phyloP scores from a whole-genome alignment of 106 monocot species.

The Amphibolis antarctica region DNA sequence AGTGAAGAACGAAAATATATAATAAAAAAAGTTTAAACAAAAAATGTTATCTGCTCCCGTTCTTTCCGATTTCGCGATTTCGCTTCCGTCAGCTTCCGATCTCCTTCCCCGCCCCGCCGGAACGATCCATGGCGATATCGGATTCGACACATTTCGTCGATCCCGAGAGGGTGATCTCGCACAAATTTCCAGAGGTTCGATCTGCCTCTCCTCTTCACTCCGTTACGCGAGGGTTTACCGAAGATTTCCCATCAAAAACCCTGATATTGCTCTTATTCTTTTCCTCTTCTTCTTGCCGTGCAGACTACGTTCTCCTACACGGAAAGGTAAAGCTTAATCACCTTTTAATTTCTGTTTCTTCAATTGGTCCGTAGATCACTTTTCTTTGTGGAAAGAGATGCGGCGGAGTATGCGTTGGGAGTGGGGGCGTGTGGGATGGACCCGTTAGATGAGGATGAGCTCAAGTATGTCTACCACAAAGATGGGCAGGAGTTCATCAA shows the following conservation, averaged over 20 bases:
- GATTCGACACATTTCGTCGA: slow-evolving; percentile 24
- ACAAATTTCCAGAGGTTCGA: slow-evolving; percentile 60
- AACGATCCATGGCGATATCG: no score
- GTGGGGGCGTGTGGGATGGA: slow-evolving; percentile 66
- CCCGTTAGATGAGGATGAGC: slow-evolving; percentile 74
- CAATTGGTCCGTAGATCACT: not conserved
- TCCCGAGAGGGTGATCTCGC: slow-evolving; percentile 54
- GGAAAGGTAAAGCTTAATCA: slow-evolving; percentile 43
- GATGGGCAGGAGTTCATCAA: slow-evolving; percentile 59
- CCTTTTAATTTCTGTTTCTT: not conserved
- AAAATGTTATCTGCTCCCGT: no score
- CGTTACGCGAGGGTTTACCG: no score
- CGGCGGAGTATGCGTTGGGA: slow-evolving; percentile 74
- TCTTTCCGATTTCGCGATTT: no score
- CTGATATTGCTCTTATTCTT: not conserved
- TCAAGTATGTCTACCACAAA: slow-evolving; percentile 64
- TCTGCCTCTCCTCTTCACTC: no score
- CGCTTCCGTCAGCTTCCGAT: no score
- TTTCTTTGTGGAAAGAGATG: slow-evolving; percentile 43
- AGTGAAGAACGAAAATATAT: no score
- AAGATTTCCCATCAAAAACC: not conserved
- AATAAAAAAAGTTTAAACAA: no score
- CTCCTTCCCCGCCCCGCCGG: no score
- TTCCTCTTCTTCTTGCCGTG: not conserved
- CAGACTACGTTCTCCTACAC: slow-evolving; percentile 58